Percentiles rank a stretch among this genome's conserved stretches.
Conservation (phyloP, 805 yeast genomes). For the Scheffersomyces ergatensis region DNA sequence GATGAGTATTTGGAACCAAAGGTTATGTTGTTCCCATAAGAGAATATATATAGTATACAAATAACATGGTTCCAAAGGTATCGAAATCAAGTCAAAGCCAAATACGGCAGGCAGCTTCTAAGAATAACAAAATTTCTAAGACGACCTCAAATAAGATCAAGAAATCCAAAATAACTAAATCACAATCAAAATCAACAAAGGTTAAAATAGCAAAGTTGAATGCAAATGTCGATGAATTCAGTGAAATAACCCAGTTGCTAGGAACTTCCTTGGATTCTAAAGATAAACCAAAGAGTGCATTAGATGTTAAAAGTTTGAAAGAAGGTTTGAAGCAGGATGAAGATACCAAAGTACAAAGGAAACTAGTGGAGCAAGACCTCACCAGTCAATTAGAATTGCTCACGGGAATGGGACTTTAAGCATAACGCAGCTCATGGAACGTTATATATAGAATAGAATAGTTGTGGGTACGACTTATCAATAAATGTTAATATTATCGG, state of each 20-base stretch:
- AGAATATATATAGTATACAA: too few relatives aligned
- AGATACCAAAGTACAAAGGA: constrained; percentile 21
- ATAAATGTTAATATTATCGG: too few relatives aligned
- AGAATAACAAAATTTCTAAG: neutral
- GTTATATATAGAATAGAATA: neutral
- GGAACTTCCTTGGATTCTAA: neutral
- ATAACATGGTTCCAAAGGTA: too few relatives aligned
- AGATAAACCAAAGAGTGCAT: constrained; percentile 21
- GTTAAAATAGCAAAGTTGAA: constrained; percentile 32
- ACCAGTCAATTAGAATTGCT: constrained; percentile 47
- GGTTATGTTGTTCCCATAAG: too few relatives aligned
- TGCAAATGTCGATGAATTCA: constrained; percentile 21
- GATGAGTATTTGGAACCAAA: neutral
- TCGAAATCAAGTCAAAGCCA: too few relatives aligned
- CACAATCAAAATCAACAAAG: constrained; percentile 28
- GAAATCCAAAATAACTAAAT: constrained; percentile 6
- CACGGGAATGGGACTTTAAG: constrained; percentile 38
- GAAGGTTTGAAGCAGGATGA: constrained; percentile 40
- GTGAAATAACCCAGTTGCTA: constrained; percentile 17
- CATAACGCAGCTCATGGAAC: neutral
- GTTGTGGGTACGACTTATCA: too few relatives aligned
- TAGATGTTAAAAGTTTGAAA: constrained; percentile 32
- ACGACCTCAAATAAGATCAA: neutral
- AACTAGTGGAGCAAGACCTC: constrained; percentile 40
- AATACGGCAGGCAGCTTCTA: too few relatives aligned